Percentiles rank a stretch among this genome's conserved stretches.
phyloP scores from a whole-genome alignment of 1,284 basidiomycete genomes.

The Ganoderma sinense region DNA sequence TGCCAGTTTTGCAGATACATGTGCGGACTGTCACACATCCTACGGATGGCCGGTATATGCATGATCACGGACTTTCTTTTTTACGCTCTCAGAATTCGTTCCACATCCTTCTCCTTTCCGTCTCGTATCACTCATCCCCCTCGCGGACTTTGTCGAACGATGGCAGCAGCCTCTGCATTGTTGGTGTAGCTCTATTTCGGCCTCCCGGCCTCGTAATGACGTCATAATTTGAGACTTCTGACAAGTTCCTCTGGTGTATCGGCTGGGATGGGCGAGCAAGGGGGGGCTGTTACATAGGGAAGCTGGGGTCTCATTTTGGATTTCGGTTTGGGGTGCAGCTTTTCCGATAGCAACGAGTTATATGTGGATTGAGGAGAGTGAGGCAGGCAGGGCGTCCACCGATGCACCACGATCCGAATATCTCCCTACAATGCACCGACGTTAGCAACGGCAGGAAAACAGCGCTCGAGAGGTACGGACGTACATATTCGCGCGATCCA shows the following conservation, averaged over 20 bases:
- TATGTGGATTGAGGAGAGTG: too few species aligned
- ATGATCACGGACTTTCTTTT: not conserved
- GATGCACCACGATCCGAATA: too few species aligned
- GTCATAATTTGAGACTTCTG: not conserved
- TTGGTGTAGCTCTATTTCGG: constrained; percentile 23
- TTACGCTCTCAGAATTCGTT: not conserved
- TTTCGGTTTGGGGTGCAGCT: too few species aligned
- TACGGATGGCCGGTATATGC: not conserved
- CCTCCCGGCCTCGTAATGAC: constrained; percentile 19
- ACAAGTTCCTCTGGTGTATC: too few species aligned
- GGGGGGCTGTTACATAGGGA: too few species aligned
- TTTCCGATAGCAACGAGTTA: too few species aligned
- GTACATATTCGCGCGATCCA: constrained; percentile 83
- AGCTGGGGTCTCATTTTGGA: too few species aligned
- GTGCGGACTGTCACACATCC: not conserved
- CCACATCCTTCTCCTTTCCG: not conserved
- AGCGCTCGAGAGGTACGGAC: constrained; percentile 30
- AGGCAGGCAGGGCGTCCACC: too few species aligned
- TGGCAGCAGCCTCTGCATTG: constrained; percentile 13
- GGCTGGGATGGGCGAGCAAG: too few species aligned
- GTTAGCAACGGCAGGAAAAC: too few species aligned
- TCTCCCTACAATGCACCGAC: too few species aligned
- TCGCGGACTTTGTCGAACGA: constrained; percentile 22
- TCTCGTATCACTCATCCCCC: constrained; percentile 1
- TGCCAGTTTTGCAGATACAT: not conserved